A percentile compares a stretch with the other conserved stretches of the same genome.
phyloP scores from a whole-genome alignment of 2,329 filamentous ascomycete genomes.

The Calcarisporium arbuscula region DNA sequence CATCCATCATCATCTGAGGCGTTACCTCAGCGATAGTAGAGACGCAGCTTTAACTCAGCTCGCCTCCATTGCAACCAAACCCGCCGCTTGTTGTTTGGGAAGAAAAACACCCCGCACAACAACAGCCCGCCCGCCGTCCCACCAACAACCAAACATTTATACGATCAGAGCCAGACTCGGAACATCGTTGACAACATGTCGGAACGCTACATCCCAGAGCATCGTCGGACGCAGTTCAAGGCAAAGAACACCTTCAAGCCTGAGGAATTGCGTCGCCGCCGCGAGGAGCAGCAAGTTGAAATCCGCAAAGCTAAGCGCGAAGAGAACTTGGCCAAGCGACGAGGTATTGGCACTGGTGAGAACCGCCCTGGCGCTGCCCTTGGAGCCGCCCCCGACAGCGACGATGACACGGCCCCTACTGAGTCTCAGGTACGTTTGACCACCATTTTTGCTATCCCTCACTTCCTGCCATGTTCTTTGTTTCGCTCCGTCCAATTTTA shows the following conservation, averaged over 20 bases:
- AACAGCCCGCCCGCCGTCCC: too few species aligned
- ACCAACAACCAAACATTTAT: too few species aligned
- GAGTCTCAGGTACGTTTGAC: conserved; percentile 87
- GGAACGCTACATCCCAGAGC: conserved; percentile 98
- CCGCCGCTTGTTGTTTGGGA: too few species aligned
- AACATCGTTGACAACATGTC: conserved; percentile 63
- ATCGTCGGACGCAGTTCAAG: conserved; percentile 99
- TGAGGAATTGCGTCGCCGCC: conserved; percentile 94
- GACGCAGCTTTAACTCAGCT: too few species aligned
- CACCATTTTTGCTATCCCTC: conserved; percentile 8
- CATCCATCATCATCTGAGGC: too few species aligned
- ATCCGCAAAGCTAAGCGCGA: conserved; percentile 98
- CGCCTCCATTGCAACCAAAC: too few species aligned
- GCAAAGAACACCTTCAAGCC: conserved; percentile 99
- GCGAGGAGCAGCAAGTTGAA: conserved; percentile 98
- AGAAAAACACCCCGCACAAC: conserved; percentile 24
- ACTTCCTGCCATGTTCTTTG: conserved; percentile 10
- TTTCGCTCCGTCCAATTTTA: conserved; percentile 5
- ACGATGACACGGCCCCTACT: conserved; percentile 91
- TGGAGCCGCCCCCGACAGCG: conserved; percentile 87
- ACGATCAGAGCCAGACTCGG: conserved; percentile 12
- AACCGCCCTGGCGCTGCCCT: conserved; percentile 74
- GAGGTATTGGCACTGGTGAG: conserved; percentile 82
- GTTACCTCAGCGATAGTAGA: too few species aligned
- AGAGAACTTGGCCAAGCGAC: conserved; percentile 96